Evolutionary conservation across 768 basidiomycete species (phyloP), one percentile per base, ranked within the genome.

Genomic region (Lactarius indigo): DNA sequence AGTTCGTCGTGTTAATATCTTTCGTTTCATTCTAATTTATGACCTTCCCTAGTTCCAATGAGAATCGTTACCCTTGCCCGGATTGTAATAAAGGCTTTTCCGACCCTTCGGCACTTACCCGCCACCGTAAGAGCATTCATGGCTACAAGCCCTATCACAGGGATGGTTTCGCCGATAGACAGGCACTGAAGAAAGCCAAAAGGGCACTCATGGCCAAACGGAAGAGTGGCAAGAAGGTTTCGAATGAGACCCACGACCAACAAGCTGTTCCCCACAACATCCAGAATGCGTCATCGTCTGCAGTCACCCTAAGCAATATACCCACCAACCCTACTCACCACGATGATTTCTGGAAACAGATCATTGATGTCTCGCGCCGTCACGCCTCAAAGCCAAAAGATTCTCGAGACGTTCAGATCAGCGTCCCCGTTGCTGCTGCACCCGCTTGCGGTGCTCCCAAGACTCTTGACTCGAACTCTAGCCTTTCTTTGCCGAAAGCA

Each of bases 101-200:
- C 28, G 66, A 68, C 54, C 28, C 33, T 35, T 58, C 62, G 23
- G 58, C 63, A 7, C 63, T 42, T 28, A 55, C 50, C 41, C 58
- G 66, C 13, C 66, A 68, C 37, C 39, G 62, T 18, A 68, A 64
- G 58, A 60, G 1, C 18, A 1, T 1, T 0, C 66, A 68, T 17
- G 54, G 28, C 9, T 64, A 68, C 33, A n/a, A 47, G n/a, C 66
- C 66, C 26, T 47, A 68, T 13, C 66, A 68, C 35, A 68, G 52
- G 18, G 5, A n/a, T n/a, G 18, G 39, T 4, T 68, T 64, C 26
- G 0, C 31, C 15, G 41, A 37, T 2, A 68, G 33, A 31, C 13
- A 20, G 33, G 33, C 56, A 5, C 39, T 42, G 50, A 59, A 18
- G 31, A 12, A 8, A 10, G 61, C 15, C 9, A 37, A 37, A 37